phyloP scores from a whole-genome alignment of 2,329 filamentous ascomycete species.

The Aureobasidium sp. region DNA sequence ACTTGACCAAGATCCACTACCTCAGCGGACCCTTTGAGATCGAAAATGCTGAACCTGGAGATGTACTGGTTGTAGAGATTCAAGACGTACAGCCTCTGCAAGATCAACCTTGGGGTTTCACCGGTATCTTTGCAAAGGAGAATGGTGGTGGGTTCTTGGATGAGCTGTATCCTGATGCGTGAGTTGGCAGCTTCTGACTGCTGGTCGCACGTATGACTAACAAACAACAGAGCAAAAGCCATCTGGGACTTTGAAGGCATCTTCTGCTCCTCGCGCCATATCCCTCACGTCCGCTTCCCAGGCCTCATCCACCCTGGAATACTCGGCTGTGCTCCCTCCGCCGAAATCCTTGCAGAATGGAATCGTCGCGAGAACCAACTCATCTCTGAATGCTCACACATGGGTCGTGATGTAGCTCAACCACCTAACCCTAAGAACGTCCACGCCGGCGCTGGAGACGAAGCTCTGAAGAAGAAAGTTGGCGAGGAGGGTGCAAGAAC shows the following conservation, averaged over 20 bases:
- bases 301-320: conserved; percentile 90
- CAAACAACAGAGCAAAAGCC: conserved; percentile 54
- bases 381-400: conserved; percentile 59
- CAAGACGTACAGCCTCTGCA: conserved; percentile 87
- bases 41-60: conserved; percentile 75
- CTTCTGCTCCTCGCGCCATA: conserved; percentile 77
- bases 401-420: conserved; percentile 66
- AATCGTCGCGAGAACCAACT: conserved; percentile 76
- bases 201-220: conserved; percentile 20
- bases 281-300: conserved; percentile 79
- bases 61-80: conserved; percentile 80
- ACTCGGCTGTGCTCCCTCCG: conserved; percentile 77
- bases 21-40: conserved; percentile 85
- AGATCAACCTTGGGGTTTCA: conserved; percentile 84
- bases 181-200: conserved; percentile 26
- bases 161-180: conserved; percentile 78
- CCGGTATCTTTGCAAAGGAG: conserved; percentile 67
- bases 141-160: conserved; percentile 89
- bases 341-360: conserved; percentile 72
- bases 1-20: conserved; percentile 79
- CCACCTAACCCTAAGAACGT: conserved; percentile 66
- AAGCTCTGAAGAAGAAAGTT: conserved; percentile 57
- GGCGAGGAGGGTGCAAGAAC: conserved; percentile 75
- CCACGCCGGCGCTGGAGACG: conserved; percentile 62
- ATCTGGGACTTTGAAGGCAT: conserved; percentile 75